Conservation (phyloP, 768 basidiomycete genomes). For the Sporobolomyces phaffii region DNA sequence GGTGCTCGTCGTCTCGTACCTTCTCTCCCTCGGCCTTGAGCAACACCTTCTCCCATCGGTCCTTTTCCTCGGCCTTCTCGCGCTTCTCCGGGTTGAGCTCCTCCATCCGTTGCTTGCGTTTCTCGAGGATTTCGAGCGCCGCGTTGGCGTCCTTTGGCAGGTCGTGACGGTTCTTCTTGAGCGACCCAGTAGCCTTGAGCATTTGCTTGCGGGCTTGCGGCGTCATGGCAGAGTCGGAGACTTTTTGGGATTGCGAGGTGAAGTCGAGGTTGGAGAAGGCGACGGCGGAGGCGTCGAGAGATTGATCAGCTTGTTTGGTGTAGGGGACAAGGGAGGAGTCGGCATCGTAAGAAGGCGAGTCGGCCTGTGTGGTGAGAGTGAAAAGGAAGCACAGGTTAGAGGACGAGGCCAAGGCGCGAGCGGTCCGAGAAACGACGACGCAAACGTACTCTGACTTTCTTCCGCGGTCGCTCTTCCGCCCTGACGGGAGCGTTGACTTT, state of each 20-base stretch:
- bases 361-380: slow-evolving; percentile 8
- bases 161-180: slow-evolving; percentile 54
- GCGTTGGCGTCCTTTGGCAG: slow-evolving; percentile 73
- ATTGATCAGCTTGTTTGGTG: slow-evolving; percentile 3
- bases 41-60: slow-evolving; percentile 85
- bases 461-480: slow-evolving; percentile 48
- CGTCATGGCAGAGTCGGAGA: slow-evolving; percentile 22
- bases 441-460: slow-evolving; percentile 28
- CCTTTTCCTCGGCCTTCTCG: slow-evolving; percentile 68
- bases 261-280: slow-evolving; percentile 63
- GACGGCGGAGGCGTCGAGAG: slow-evolving; percentile 50
- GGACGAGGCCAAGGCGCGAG: slow-evolving; percentile 2
- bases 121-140: slow-evolving; percentile 71
- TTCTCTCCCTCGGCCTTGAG: slow-evolving; percentile 84
- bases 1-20: slow-evolving; percentile 73
- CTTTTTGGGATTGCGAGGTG: slow-evolving; percentile 40
- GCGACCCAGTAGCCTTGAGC: slow-evolving; percentile 45
- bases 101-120: slow-evolving; percentile 70
- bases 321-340: slow-evolving; percentile 14
- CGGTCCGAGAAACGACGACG: slow-evolving; percentile 1
- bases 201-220: slow-evolving; percentile 42
- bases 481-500: slow-evolving; percentile 30
- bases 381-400: too few species aligned
- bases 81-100: slow-evolving; percentile 75
- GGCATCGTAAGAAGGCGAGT: slow-evolving; percentile 15